Percentiles rank a stretch among this genome's conserved stretches.
Evolutionary conservation across 495 filamentous ascomycete genomes (phyloP).

Genomic region (Margaritispora aquatica): DNA sequence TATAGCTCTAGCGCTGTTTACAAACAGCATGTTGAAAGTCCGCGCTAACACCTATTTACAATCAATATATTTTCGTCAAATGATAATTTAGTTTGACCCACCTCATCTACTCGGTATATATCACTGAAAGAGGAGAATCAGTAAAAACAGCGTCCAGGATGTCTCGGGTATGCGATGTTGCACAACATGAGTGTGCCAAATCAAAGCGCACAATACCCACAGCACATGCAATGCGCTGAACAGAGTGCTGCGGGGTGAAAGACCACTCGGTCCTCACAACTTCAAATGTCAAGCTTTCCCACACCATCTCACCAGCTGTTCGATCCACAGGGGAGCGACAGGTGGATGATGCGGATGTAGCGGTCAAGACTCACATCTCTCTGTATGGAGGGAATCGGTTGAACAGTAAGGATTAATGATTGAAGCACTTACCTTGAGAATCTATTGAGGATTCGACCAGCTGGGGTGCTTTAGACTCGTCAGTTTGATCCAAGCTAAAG

Average conservation of each 20-base stretch:
- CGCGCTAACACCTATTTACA: slow-evolving; percentile 62
- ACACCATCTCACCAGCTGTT: slow-evolving; percentile 3
- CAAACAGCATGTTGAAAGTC: slow-evolving; percentile 91
- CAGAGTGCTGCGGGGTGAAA: not conserved
- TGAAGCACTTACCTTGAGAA: slow-evolving; percentile 70
- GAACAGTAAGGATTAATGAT: not conserved
- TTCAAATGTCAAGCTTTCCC: not conserved
- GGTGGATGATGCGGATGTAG: not conserved
- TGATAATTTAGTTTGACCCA: slow-evolving; percentile 7
- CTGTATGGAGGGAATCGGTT: not conserved
- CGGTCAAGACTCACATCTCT: not conserved
- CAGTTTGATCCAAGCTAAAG: not conserved
- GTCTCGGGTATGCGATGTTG: slow-evolving; percentile 16
- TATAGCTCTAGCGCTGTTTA: slow-evolving; percentile 73
- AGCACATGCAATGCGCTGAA: slow-evolving; percentile 22
- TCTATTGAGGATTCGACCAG: slow-evolving; percentile 90
- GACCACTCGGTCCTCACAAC: slow-evolving; percentile 2
- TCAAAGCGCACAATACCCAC: not conserved
- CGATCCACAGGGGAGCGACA: not conserved
- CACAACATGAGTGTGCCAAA: slow-evolving; percentile 19
- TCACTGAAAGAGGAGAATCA: slow-evolving; percentile 50
- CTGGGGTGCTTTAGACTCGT: slow-evolving; percentile 57
- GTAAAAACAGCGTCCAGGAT: slow-evolving; percentile 15
- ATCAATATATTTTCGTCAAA: slow-evolving; percentile 13
- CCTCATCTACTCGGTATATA: slow-evolving; percentile 90